These are phyloP conservation scores for Artemisia argyi DNA, from an alignment of 129 eudicot genomes.

Conservation along the genomic window DNA sequence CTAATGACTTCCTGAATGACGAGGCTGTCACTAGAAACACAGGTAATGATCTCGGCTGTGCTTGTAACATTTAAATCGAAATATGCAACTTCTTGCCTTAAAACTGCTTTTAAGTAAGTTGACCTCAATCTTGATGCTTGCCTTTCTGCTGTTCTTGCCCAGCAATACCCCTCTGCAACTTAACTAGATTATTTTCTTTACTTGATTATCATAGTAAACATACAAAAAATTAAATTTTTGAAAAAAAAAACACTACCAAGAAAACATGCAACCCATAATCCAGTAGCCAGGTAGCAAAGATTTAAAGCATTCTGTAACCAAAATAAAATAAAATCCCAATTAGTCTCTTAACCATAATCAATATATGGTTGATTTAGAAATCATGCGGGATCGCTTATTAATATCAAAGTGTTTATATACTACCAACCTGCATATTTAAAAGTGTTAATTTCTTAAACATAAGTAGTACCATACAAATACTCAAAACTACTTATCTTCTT, in stretches of 20 bases:
- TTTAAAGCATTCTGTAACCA: conserved; percentile 49
- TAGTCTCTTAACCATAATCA: background rate
- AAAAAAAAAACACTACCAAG: conserved; percentile 44
- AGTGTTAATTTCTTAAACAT: too few relatives aligned
- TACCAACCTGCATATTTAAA: too few relatives aligned
- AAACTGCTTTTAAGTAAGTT: conserved; percentile 56
- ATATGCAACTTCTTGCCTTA: conserved; percentile 63
- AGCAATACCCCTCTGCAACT: conserved; percentile 54
- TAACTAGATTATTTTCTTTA: background rate
- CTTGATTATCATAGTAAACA: background rate
- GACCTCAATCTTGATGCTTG: conserved; percentile 53
- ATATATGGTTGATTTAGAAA: too few relatives aligned
- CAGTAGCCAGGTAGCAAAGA: conserved; percentile 65
- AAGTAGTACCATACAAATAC: too few relatives aligned
- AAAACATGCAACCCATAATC: conserved; percentile 58
- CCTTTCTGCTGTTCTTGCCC: conserved; percentile 68
- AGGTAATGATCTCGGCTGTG: conserved; percentile 52
- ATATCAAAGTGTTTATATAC: too few relatives aligned
- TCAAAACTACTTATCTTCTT: background rate
- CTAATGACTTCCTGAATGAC: conserved; percentile 62
- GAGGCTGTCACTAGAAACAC: conserved; percentile 58
- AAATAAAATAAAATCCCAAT: background rate
- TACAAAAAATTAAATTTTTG: background rate
- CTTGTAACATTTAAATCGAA: conserved; percentile 53
- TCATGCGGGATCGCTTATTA: too few relatives aligned